phyloP scores from a whole-genome alignment of 768 basidiomycete genomes.

The Punctularia strigosozonata region DNA sequence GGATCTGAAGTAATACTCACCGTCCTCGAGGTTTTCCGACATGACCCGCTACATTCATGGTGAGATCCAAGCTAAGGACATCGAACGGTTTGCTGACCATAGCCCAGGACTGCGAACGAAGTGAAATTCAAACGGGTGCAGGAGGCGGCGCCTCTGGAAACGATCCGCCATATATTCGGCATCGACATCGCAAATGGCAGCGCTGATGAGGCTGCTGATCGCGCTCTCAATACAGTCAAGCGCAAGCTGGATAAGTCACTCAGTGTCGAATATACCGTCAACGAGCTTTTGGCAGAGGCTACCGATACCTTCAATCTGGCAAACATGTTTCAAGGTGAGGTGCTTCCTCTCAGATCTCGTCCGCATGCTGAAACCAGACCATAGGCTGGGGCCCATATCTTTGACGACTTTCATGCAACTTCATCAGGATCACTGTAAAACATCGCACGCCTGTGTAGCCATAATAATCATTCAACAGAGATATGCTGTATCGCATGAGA shows the following conservation, averaged over 20 bases:
- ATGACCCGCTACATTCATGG: conserved; percentile 94
- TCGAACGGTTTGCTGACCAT: not conserved
- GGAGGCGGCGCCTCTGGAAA: conserved; percentile 14
- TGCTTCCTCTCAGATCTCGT: not conserved
- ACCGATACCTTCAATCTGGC: conserved; percentile 67
- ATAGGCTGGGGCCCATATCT: no score
- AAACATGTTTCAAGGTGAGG: conserved; percentile 64
- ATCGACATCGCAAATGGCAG: conserved; percentile 55
- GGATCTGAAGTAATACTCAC: conserved; percentile 85
- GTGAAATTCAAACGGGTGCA: conserved; percentile 60
- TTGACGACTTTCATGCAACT: no score
- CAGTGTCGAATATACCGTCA: conserved; percentile 89
- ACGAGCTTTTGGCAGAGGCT: conserved; percentile 84
- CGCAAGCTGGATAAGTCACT: conserved; percentile 76
- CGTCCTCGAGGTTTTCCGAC: conserved; percentile 91
- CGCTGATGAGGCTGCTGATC: conserved; percentile 81
- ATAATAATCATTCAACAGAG: no score
- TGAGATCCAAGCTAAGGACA: conserved; percentile 20
- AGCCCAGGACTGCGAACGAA: conserved; percentile 63
- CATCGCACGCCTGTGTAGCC: no score
- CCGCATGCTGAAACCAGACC: no score
- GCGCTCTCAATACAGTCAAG: conserved; percentile 70
- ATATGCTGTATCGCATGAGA: no score
- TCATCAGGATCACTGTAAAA: no score
- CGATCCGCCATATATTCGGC: conserved; percentile 19